Conservation (phyloP, 106 monocot species). For the Acorus gramineus region DNA sequence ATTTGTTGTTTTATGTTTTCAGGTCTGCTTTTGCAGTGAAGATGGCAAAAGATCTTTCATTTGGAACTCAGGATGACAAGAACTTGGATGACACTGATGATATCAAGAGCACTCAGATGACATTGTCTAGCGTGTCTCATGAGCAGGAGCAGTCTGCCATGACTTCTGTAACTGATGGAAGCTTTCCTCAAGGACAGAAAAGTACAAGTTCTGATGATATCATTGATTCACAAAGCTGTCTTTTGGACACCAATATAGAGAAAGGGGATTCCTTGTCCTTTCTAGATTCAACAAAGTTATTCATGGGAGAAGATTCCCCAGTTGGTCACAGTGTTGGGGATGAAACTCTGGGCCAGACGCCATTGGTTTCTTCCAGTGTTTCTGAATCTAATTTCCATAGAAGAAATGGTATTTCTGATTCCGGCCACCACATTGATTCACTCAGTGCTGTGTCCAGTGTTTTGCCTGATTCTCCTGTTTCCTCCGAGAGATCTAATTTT, state of each 20-base stretch:
- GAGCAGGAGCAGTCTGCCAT: constrained; percentile 57
- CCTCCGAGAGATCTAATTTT: constrained; percentile 63
- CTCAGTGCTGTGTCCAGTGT: constrained; percentile 28
- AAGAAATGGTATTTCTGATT: constrained; percentile 31
- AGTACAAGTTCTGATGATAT: constrained; percentile 63
- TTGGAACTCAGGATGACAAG: constrained; percentile 37
- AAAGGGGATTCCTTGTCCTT: constrained; percentile 18
- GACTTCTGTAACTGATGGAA: constrained; percentile 54
- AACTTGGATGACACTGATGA: constrained; percentile 49
- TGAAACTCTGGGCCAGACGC: constrained; percentile 13
- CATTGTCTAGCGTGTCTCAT: constrained; percentile 45
- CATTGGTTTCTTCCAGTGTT: constrained; percentile 8
- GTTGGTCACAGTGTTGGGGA: constrained; percentile 17
- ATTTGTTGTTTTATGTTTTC: constrained; percentile 2
- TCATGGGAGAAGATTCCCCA: constrained; percentile 17
- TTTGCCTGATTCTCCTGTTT: constrained; percentile 56
- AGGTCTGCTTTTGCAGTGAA: constrained; percentile 80
- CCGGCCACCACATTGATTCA: constrained; percentile 26
- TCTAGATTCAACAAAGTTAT: constrained; percentile 10
- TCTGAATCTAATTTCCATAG: constrained; percentile 22
- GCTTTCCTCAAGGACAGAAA: constrained; percentile 67
- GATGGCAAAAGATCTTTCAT: constrained; percentile 68
- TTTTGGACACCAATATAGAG: constrained; percentile 15
- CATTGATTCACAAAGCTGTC: constrained; percentile 13
- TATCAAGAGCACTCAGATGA: constrained; percentile 44